Evolutionary conservation across 2,329 filamentous ascomycete genomes (phyloP).

Genomic region (Helicocarpus griseus): DNA sequence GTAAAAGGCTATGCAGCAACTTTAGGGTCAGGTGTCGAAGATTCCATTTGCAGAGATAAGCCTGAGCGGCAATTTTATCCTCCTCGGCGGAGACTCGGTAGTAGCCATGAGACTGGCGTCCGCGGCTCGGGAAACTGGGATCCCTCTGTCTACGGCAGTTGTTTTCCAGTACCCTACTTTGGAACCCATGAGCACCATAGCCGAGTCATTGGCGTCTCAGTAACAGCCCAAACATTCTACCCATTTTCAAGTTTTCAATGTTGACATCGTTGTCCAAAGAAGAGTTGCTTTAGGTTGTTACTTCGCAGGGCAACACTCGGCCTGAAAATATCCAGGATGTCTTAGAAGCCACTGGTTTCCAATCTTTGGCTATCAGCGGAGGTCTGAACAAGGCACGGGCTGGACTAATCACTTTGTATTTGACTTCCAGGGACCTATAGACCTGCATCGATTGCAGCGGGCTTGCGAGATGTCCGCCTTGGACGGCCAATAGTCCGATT

Average conservation of each 20-base stretch:
- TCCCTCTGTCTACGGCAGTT: constrained; percentile 34
- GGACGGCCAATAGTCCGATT: constrained; percentile 54
- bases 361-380: background rate
- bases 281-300: too few species aligned
- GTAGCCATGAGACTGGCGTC: constrained; percentile 34
- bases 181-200: background rate
- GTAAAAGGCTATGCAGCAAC: constrained; percentile 1
- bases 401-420: background rate
- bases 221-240: too few species aligned
- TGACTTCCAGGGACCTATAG: background rate
- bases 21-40: constrained; percentile 30
- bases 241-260: too few species aligned
- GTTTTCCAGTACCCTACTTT: constrained; percentile 30
- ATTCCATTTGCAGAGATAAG: constrained; percentile 24
- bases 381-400: background rate
- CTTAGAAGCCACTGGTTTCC: background rate
- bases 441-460: background rate
- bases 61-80: constrained; percentile 34
- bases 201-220: too few species aligned
- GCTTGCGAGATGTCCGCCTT: constrained; percentile 40
- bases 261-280: too few species aligned
- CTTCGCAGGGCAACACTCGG: too few species aligned
- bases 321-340: background rate
- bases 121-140: constrained; percentile 29
- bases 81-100: constrained; percentile 33